phyloP scores from a whole-genome alignment of 2,329 filamentous ascomycete genomes.

The Apiospora rasikravindrae region DNA sequence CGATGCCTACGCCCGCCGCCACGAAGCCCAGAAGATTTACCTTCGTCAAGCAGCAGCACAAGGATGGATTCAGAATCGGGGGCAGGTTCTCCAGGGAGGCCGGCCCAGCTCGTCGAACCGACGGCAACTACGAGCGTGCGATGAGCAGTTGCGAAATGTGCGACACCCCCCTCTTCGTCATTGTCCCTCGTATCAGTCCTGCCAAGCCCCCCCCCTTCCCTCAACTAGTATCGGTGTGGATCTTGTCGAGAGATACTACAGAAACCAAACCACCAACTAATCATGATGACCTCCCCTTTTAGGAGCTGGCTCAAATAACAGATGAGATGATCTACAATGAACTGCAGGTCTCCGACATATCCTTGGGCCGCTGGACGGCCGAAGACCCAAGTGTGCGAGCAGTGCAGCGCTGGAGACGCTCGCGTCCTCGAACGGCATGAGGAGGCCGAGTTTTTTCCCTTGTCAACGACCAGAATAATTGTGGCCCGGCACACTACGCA shows the following conservation, averaged over 20 bases:
- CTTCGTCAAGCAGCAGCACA: constrained; percentile 65
- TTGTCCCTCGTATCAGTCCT: not conserved
- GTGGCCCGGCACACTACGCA: not conserved
- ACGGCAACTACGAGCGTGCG: constrained; percentile 57
- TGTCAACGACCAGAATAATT: not conserved
- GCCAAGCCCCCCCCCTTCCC: not conserved
- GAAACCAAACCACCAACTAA: not conserved
- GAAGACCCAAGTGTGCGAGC: constrained; percentile 65
- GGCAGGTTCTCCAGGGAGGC: constrained; percentile 57
- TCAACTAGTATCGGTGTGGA: not conserved
- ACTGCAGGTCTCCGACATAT: constrained; percentile 57
- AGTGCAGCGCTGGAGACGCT: constrained; percentile 64
- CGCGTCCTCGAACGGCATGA: constrained; percentile 41
- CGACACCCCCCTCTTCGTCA: constrained; percentile 30
- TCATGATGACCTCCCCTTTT: not conserved
- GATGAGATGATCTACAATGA: constrained; percentile 65
- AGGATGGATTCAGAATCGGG: constrained; percentile 62
- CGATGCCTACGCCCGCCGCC: constrained; percentile 65
- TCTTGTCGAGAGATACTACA: not conserved
- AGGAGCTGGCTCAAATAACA: constrained; percentile 64
- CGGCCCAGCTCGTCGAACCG: constrained; percentile 53
- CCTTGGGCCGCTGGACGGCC: constrained; percentile 64
- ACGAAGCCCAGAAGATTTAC: constrained; percentile 70
- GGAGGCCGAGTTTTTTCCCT: constrained; percentile 24
- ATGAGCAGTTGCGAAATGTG: constrained; percentile 63